Evolutionary conservation across 371 early-diverging fungal species (phyloP), one percentile per base, ranked within the genome.

Genomic region (Lichtheimia ramosa): DNA sequence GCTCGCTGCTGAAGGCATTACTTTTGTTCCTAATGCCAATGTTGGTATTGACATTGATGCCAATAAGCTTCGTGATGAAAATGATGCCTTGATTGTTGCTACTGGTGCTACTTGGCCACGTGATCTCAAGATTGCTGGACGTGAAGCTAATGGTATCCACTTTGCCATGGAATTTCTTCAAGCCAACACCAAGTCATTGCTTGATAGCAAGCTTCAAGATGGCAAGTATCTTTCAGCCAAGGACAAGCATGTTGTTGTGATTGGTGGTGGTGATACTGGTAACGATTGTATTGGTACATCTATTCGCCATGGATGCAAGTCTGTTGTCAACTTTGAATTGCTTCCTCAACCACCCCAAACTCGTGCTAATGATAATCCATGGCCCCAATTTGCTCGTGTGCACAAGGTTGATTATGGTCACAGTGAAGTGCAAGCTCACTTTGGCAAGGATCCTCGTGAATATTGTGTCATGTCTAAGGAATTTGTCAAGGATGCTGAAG

Each of bases 261-360:
- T 98, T 81, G 98, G 98, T 75, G 98, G 96, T 66, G 98, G 98
- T 61, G 98, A 96, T 71, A 98, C 98, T 13, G 97, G 96, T 65
- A 93, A 90, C 65, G 98, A 98, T 68, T 96, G 97, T 75, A 93
- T 96, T 54, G 98, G 90, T 56, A 96, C 98, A 13, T 87, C 96
- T 15, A 75, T 95, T 20, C 92, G 97, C 58, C 96, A 96, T 61
- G 95, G 95, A 42, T 96, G 96, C 34, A 87, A 83, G 59, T 89
- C 89, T 48, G 88, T 98, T 28, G 84, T 88, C 67, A 97, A 97
- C 87, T 98, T 98, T 87, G 97, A 98, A 70, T 80, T 98, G 58
- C 76, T 97, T 48, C 97, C 97, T 8, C 89, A 91, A 70, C 96
- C 97, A 40, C 94, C 97, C 21, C 73, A 70, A 1, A 71, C 73